Base-by-base conservation (phyloP, 1,284 basidiomycete species). In the Leccinum subrobustum region DNA sequence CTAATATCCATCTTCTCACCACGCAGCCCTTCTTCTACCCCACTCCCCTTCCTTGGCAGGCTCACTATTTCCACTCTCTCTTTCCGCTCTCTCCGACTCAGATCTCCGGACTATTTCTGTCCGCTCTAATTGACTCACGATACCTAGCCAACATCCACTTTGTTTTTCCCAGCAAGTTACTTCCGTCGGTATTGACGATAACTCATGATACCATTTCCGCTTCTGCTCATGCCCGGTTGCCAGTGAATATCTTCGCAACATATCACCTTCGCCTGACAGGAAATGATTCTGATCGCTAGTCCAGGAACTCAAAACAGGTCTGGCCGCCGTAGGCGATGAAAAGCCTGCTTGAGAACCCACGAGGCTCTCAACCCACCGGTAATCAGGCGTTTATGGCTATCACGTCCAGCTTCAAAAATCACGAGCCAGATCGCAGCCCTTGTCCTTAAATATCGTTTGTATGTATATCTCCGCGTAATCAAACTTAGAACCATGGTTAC, bases 1-100 rank as follows among this genome's bases (percentile, higher is more conserved):
- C 51, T 31, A 31, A 27, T 44, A 5, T 54, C 42, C 12, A 25
- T 29, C 8, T 61, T 68, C 70, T 60, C 70, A 70, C 66, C 39
- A 2, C 16, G 55, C n/a, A 14, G 42, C 63, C 54, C 59, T 67
- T 62, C 60, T 58, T 52, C 54, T 52, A 54, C 62, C 48, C 54
- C 52, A 9, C 48, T 44, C 25, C 42, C 65, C 60, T 58, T 61
- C 51, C 58, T 58, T 47, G 59, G 65, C 51, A 58, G 52, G 57
- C 54, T 53, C 31, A 53, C 67, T 44, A 55, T 61, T 61, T 64
- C 69, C 56, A 48, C 47, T 56, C 59, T 23, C 54, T 9, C 60
- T 61, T 61, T 64, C 69, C 56, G 51, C 47, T 56, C 59, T 23
- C 54, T 9, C 60, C 60, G 60, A 69, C 55, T 35, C 35, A 31